Base-by-base conservation (phyloP, 2,329 filamentous ascomycete species). In the Cytospora chrysosperma region DNA sequence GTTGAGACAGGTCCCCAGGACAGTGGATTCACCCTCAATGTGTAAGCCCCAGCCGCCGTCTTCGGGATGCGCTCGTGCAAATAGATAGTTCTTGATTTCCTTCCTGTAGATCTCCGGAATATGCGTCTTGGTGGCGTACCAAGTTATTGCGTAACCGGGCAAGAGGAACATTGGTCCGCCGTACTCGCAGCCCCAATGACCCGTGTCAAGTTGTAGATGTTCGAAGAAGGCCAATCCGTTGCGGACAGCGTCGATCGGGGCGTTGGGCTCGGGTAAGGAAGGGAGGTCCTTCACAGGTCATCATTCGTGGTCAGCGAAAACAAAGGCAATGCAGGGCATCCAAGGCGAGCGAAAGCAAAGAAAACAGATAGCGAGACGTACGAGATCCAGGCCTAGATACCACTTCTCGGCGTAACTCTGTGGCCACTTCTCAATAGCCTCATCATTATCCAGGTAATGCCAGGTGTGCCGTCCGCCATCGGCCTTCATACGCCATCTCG, bases 31-130 rank as follows among this genome's bases (percentile, higher is more conserved):
- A 21, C 88, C 95, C 75, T 99, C 95, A 61, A 96, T 96, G 70
- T 99, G 95, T 43, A 99, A 79, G 0, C 95, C 95, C 95, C 95
- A 99, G 8, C 95, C 95, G n/a, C 95, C 94, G 75, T 98, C 92
- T 56, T 91, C 85, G 0, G 91, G 89, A 69, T 97, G 81, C 56
- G 94, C 92, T 59, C 93, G 88, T 4, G 92, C 91, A 71, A 92
- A 91, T 1, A 99, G 81, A 76, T 99, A 99, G 69, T 94, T 92
- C 73, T 89, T 94, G 72, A 99, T 96, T 75, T 97, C 95, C 52
- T 87, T 92, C 26, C 89, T 88, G 74, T 93, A 89, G 64, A 90
- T 86, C 66, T 87, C 85, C 1, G 93, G 88, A 63, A 99, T 91
- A 4, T 90, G 90, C 59, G 92, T 97, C 73, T 93, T 88, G 67